Evolutionary conservation across 2,329 filamentous ascomycete genomes (phyloP), one percentile per base, ranked within the genome.

Genomic region (Pseudogymnoascus sp.): DNA sequence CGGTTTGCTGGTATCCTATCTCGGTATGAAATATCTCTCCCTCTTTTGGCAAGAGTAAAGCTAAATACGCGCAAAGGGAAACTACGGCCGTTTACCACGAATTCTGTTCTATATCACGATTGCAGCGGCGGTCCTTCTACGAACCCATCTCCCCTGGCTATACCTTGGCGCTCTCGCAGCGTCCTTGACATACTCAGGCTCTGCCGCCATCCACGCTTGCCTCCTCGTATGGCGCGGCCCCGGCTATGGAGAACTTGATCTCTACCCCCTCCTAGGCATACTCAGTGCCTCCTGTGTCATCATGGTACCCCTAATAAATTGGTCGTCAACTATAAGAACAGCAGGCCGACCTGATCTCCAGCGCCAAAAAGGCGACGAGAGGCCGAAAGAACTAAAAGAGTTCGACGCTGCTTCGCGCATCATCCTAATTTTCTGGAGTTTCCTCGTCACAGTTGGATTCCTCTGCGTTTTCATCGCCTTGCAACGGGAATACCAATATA

Each of bases 171-270:
- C 51, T 13, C 51, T 57, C 19, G 51, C 51, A 3, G 51, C 51
- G 13, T 57, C 51, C n/a, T 57, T 57, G 25, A 57, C 51, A 2
- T 57, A 57, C 16, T 34, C 51, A 19, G 51, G 51, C 10, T 57
- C 51, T 7, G 51, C 51, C 8, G 51, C 51, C 5, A 57, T 57
- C 25, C 51, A 57, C 13, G 51, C 51, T 34, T 57, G 51, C 51
- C 51, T 57, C 28, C 51, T 57, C n/a, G 7, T 57, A 57, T 57
- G 51, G 51, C 51, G 51, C 5, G 51, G 51, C n/a, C 51, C 51
- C 10, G 28, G n/a, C 28, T 4, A 3, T 6, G 51, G 51, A 13
- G 51, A 34, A 57, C 51, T 34, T n/a, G 51, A 57, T 28, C 51
- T 57, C 25, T 34, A 7, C n/a, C 51, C 51, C 2, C 21, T 57